Evolutionary conservation across 2,329 filamentous ascomycete genomes (phyloP).

Genomic region (Monilinia vaccinii-corymbosi): DNA sequence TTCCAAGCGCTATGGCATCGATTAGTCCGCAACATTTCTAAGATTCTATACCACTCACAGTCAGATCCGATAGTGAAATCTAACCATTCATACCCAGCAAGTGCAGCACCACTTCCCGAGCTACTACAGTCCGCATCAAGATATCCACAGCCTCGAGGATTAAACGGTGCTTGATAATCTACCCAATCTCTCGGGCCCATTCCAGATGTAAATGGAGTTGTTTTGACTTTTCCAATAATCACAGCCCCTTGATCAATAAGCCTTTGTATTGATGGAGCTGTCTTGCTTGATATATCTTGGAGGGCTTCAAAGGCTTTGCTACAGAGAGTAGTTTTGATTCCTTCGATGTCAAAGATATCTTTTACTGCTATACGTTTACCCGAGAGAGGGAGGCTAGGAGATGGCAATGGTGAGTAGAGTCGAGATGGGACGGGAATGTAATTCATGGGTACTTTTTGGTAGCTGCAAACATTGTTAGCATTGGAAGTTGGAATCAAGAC

Average conservation of each 20-base stretch:
- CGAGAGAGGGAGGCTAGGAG: slow-evolving; percentile 36
- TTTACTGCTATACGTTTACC: slow-evolving; percentile 54
- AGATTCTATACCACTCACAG: slow-evolving; percentile 19
- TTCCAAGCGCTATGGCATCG: slow-evolving; percentile 10
- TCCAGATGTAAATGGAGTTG: slow-evolving; percentile 35
- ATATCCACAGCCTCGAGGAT: slow-evolving; percentile 38
- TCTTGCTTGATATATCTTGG: slow-evolving; percentile 36
- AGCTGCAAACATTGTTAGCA: background rate
- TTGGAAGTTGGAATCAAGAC: background rate
- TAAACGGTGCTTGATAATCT: slow-evolving; percentile 31
- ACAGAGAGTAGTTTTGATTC: slow-evolving; percentile 45
- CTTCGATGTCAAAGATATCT: slow-evolving; percentile 50
- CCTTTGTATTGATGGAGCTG: slow-evolving; percentile 41
- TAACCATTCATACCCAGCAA: slow-evolving; percentile 38
- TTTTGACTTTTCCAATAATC: slow-evolving; percentile 43
- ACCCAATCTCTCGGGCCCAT: slow-evolving; percentile 34
- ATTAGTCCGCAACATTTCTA: background rate
- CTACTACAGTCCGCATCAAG: slow-evolving; percentile 39
- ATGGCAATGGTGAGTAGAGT: background rate
- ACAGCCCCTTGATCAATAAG: slow-evolving; percentile 51
- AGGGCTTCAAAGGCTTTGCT: slow-evolving; percentile 48
- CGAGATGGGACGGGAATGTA: slow-evolving; percentile 3
- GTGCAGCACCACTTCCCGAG: slow-evolving; percentile 35
- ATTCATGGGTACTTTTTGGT: background rate
- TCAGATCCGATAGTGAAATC: slow-evolving; percentile 41